Evolutionary conservation across 2,329 filamentous ascomycete species (phyloP).

Genomic region (Cylindrodendrum hubeiense): DNA sequence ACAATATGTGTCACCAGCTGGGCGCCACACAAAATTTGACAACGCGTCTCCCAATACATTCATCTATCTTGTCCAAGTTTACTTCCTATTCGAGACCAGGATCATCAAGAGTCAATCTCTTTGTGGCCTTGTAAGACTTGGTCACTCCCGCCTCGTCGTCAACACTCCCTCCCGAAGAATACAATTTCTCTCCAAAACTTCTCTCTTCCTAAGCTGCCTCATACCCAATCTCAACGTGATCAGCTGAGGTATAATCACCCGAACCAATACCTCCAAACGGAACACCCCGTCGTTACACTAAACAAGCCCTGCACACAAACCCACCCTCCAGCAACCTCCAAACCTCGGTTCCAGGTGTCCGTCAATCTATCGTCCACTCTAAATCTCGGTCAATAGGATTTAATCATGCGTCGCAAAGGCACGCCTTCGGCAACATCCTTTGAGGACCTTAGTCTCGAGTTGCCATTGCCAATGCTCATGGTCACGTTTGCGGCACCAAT

Average conservation of each 20-base stretch:
- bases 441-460: slow-evolving; percentile 4
- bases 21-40: neutral
- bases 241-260: neutral
- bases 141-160: neutral
- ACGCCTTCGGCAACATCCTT: neutral
- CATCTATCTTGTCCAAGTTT: neutral
- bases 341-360: neutral
- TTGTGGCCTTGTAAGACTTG: neutral
- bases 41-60: neutral
- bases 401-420: neutral
- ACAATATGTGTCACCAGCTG: slow-evolving; percentile 1
- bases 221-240: neutral
- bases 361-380: neutral
- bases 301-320: neutral
- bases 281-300: slow-evolving; percentile 5
- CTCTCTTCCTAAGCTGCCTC: neutral
- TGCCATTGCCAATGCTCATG: slow-evolving; percentile 1
- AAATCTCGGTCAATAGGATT: neutral
- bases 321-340: neutral
- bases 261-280: slow-evolving; percentile 1
- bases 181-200: neutral
- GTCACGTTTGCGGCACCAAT: neutral
- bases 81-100: neutral
- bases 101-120: neutral
- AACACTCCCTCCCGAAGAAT: neutral